phyloP scores from a whole-genome alignment of 768 basidiomycete species.

The Ramaria sp. region DNA sequence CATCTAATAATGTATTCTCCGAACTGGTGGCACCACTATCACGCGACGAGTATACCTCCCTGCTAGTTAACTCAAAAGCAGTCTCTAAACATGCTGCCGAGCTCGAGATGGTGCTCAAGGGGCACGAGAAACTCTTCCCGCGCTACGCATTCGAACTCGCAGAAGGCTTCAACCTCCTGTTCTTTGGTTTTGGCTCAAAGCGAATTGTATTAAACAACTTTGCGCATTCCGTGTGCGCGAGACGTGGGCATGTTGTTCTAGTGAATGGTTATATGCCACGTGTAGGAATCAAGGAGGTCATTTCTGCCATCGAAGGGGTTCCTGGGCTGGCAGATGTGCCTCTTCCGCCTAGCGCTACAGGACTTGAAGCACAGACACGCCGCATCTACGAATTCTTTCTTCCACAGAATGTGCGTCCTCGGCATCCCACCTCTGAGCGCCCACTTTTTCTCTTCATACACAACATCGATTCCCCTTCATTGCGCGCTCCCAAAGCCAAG shows the following conservation, averaged over 20 bases:
- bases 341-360: conserved; percentile 21
- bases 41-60: conserved; percentile 41
- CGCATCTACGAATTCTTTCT: conserved; percentile 58
- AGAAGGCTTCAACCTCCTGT: conserved; percentile 79
- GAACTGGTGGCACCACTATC: conserved; percentile 60
- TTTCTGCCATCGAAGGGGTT: conserved; percentile 45
- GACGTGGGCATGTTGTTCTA: conserved; percentile 61
- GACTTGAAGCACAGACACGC: conserved; percentile 51
- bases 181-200: conserved; percentile 90
- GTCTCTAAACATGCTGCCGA: conserved; percentile 20
- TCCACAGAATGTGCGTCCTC: conserved; percentile 7
- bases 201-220: conserved; percentile 65
- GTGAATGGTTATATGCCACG: conserved; percentile 70
- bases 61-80: conserved; percentile 10
- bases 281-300: conserved; percentile 56
- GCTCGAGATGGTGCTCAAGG: conserved; percentile 10
- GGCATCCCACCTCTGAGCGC: conserved; percentile 21
- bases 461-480: conserved; percentile 71
- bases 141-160: conserved; percentile 62
- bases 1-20: conserved; percentile 76
- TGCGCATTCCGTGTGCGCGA: conserved; percentile 44
- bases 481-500: conserved; percentile 55
- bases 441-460: conserved; percentile 76
- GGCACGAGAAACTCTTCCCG: conserved; percentile 28
- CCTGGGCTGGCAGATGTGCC: conserved; percentile 31